Base-by-base conservation (phyloP, 768 basidiomycete species). In the Kwoniella heveanensis region DNA sequence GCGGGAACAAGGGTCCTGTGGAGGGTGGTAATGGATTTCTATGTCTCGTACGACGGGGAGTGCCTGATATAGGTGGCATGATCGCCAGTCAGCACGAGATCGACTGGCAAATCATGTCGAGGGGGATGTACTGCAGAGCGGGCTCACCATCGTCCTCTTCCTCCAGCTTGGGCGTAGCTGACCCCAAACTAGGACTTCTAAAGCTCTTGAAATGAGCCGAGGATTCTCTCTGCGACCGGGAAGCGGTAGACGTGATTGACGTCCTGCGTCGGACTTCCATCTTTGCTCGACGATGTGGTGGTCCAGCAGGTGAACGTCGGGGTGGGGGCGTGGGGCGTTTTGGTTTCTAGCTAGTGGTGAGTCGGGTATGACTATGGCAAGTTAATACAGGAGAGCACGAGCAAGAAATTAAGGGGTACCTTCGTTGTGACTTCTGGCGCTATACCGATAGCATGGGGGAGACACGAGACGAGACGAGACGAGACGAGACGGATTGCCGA, bases 1-100 rank as follows among this genome's bases (percentile, higher is more conserved):
- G 77, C 32, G 71, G 76, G 65, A 77, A 79, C 15, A 79, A 65
- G 3, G 63, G 83, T 72, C 66, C 83, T 80, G 65, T 85, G 84
- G 72, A 87, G 83, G 61, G 88, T 85, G 57, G 88, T 76, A 62
- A 85, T 74, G 60, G 86, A n/a, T 76, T 85, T 19, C 72, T 65
- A 19, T 66, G 65, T 44, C 78, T 56, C 10, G 77, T 78, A 26
- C 74, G 68, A 54, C 72, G 62, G 1, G 69, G 72, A 36, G 59
- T 57, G 9, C 64, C 71, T 69, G 54, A 13, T 12, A 48, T 54
- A n/a, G 0, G 54, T 15, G 24, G 13, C 32, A n/a, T n/a, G 32
- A 32, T 32, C 51, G 10, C 9, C 24, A 24, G 36, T 36, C 27
- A 59, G 56, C 44, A 30, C 47, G 6, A 48, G 5, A 19, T 17